Evolutionary conservation across 192 early-diverging fungal species (phyloP), one percentile per base, ranked within the genome.

Genomic region (Kickxella alabastrina): DNA sequence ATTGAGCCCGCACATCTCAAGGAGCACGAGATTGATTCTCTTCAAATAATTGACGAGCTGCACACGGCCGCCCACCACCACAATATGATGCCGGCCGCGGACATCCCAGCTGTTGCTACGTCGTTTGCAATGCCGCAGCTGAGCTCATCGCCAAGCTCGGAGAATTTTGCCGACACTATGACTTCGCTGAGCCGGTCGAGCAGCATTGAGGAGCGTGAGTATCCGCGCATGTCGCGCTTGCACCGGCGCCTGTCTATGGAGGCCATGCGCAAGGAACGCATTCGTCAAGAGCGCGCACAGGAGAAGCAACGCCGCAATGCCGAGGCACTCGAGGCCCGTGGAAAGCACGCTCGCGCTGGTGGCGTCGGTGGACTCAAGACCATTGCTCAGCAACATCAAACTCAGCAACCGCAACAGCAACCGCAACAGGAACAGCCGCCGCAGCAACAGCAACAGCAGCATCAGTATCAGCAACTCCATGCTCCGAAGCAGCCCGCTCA

Each of bases 191-290:
- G 40, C 29, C 2, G 31, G 10, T n/a, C 21, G 17, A 35, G 21
- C 29, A 15, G 6, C 2, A 3, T 3, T 1, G 6, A 42, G 17
- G 44, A 19, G 14, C 32, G 15, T 6, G 42, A 44, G 40, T 41
- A 28, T 10, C 31, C 40, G 29, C 32, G 50, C 13, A 54, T 63
- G 53, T 52, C 72, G 38, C 65, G 72, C 14, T 53, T 75, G 36
- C 72, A 75, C 41, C 51, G 72, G 18, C 59, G 61, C 2, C 54
- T 75, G 34, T 75, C 72, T 0, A 68, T 75, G 57, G 54, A 64
- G 53, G 62, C 54, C 47, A 75, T 75, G 72, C 44, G 50, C 19
- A 60, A 55, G 35, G 72, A 75, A 36, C 56, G 65, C 10, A 52
- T 56, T 51, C 72, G 65, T 10, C 65, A 60, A 43, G 72, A 65